phyloP scores from a whole-genome alignment of 495 filamentous ascomycete genomes.

The Penicillium maclennaniae region DNA sequence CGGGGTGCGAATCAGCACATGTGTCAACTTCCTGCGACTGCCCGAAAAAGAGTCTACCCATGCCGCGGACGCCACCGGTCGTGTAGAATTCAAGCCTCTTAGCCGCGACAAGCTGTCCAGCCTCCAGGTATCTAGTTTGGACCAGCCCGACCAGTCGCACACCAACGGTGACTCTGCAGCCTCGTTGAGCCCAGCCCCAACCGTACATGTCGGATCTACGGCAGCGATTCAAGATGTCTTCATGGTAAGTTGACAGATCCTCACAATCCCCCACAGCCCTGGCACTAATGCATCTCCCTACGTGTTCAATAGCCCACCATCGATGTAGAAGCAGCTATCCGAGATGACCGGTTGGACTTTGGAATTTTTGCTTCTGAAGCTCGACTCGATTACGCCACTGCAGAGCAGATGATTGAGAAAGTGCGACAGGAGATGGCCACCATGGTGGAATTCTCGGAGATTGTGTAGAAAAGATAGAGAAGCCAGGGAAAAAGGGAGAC shows the following conservation, averaged over 20 bases:
- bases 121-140: background rate
- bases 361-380: constrained; percentile 28
- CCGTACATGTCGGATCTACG: constrained; percentile 5
- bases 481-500: background rate
- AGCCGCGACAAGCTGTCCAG: constrained; percentile 9
- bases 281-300: constrained; percentile 18
- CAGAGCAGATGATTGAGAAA: constrained; percentile 18
- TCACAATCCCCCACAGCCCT: constrained; percentile 1
- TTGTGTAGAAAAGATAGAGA: background rate
- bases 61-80: constrained; percentile 1
- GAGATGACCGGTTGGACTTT: constrained; percentile 29
- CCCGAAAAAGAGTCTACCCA: constrained; percentile 17
- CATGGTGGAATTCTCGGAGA: constrained; percentile 8
- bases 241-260: constrained; percentile 15
- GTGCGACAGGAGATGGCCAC: constrained; percentile 21
- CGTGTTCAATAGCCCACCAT: constrained; percentile 28
- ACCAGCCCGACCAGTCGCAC: background rate
- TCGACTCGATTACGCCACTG: constrained; percentile 19
- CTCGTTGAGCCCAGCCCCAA: constrained; percentile 4
- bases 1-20: constrained; percentile 31
- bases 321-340: constrained; percentile 34
- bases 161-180: constrained; percentile 14
- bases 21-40: constrained; percentile 36
- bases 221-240: constrained; percentile 16
- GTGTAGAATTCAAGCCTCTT: constrained; percentile 13